phyloP scores from a whole-genome alignment of 1,284 basidiomycete genomes.

The Flammula alnicola region DNA sequence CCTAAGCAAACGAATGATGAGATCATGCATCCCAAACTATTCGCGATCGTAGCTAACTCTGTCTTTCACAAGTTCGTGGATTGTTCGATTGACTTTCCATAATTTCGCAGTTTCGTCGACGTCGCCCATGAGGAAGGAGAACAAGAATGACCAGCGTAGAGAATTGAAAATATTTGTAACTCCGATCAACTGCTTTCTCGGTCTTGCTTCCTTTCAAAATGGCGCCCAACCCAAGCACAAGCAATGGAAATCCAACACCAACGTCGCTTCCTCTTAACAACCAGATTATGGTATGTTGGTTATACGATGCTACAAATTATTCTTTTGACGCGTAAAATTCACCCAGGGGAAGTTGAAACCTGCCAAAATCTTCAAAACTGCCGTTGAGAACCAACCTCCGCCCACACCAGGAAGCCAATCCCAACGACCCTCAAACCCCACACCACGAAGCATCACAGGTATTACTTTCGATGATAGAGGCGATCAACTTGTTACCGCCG shows the following conservation, averaged over 20 bases:
- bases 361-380: slow-evolving; percentile 85
- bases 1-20: slow-evolving; percentile 50
- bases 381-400: slow-evolving; percentile 66
- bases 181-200: slow-evolving; percentile 34
- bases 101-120: slow-evolving; percentile 81
- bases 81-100: slow-evolving; percentile 96
- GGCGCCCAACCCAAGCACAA: slow-evolving; percentile 43
- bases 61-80: slow-evolving; percentile 96
- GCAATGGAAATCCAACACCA: slow-evolving; percentile 41
- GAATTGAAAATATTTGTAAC: slow-evolving; percentile 37
- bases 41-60: slow-evolving; percentile 56
- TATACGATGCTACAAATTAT: background rate
- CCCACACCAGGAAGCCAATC: slow-evolving; percentile 50
- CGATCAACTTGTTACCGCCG: slow-evolving; percentile 83
- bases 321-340: slow-evolving; percentile 14
- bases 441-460: slow-evolving; percentile 80
- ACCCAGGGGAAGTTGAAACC: slow-evolving; percentile 78
- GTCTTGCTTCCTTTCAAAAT: slow-evolving; percentile 27
- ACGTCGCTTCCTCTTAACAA: slow-evolving; percentile 46
- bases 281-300: slow-evolving; percentile 48
- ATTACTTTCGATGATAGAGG: slow-evolving; percentile 92
- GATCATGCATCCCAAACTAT: slow-evolving; percentile 16
- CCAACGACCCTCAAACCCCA: slow-evolving; percentile 43
- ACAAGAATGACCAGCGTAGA: slow-evolving; percentile 25
- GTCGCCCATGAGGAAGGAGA: slow-evolving; percentile 56